Evolutionary conservation across 2,329 filamentous ascomycete genomes (phyloP).

Genomic region (Phaeosphaeria sp.): DNA sequence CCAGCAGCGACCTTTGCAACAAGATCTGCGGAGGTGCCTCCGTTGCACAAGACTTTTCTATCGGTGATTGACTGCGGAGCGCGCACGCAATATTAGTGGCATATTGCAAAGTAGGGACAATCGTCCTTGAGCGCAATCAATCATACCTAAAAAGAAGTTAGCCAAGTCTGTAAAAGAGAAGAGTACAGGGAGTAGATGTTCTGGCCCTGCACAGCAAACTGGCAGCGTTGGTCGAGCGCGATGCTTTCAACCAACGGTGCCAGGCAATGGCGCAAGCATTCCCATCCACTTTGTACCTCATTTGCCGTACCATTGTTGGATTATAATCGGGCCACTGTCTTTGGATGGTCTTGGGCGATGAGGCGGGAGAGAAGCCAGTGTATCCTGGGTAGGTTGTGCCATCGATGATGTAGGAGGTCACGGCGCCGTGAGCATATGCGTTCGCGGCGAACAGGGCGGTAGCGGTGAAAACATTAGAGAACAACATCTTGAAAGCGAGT

Average conservation of each 20-base stretch:
- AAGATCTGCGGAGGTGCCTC: constrained; percentile 50
- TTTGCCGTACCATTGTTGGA: constrained; percentile 60
- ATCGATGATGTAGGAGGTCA: constrained; percentile 45
- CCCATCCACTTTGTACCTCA: no score
- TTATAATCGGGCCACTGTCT: constrained; percentile 65
- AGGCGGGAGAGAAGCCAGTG: constrained; percentile 58
- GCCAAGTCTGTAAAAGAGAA: no score
- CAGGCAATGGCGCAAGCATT: no score
- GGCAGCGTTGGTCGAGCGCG: no score
- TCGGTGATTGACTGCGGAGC: no score
- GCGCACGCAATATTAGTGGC: no score
- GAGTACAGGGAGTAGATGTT: no score
- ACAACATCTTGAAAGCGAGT: constrained; percentile 40
- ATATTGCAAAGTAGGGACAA: no score
- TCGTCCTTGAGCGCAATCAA: no score
- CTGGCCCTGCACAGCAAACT: no score
- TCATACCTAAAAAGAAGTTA: no score
- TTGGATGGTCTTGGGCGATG: constrained; percentile 61
- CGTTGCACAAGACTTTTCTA: constrained; percentile 63
- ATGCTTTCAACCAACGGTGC: no score
- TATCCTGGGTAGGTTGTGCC: constrained; percentile 50
- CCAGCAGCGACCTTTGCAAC: constrained; percentile 58
- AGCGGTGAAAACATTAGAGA: constrained; percentile 44
- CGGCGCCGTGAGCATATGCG: constrained; percentile 44
- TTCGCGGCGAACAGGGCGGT: constrained; percentile 37